Conservation (phyloP, 306 rosid genomes). For the Malus orientalis region DNA sequence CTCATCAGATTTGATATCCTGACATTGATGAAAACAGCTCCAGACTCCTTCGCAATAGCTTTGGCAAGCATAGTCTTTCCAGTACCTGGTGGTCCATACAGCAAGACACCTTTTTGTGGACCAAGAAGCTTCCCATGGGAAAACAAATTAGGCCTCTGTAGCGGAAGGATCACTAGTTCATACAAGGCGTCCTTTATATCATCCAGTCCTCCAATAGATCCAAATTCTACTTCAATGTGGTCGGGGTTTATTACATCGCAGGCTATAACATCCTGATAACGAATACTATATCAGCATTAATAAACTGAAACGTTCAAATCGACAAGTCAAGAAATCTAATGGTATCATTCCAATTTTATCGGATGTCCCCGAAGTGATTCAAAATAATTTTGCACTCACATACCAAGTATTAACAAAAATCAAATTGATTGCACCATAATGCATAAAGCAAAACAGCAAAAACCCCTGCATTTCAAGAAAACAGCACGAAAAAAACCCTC, state of each 20-base stretch:
- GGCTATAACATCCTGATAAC: conserved; percentile 83
- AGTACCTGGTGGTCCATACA: conserved; percentile 97
- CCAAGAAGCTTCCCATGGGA: conserved; percentile 83
- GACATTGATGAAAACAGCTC: conserved; percentile 89
- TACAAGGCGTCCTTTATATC: conserved; percentile 63
- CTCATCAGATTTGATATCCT: conserved; percentile 96
- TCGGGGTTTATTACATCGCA: conserved; percentile 96
- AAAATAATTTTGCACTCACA: background rate
- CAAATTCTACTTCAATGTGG: conserved; percentile 78
- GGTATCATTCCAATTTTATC: background rate
- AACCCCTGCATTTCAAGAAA: background rate
- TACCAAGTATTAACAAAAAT: background rate
- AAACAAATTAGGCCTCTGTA: conserved; percentile 75
- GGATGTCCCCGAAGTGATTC: background rate
- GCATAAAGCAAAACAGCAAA: background rate
- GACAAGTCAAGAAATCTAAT: background rate
- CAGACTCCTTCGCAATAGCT: conserved; percentile 96
- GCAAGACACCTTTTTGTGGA: conserved; percentile 88
- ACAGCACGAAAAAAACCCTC: background rate
- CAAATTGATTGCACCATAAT: background rate
- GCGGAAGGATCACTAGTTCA: conserved; percentile 91
- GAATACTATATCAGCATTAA: background rate
- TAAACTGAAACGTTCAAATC: background rate
- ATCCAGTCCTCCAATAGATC: conserved; percentile 84
- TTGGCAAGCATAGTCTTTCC: conserved; percentile 99